Evolutionary conservation across 1,139 yeast genomes (phyloP), one percentile per base, ranked within the genome.

Genomic region (Debaryomyces udenii): DNA sequence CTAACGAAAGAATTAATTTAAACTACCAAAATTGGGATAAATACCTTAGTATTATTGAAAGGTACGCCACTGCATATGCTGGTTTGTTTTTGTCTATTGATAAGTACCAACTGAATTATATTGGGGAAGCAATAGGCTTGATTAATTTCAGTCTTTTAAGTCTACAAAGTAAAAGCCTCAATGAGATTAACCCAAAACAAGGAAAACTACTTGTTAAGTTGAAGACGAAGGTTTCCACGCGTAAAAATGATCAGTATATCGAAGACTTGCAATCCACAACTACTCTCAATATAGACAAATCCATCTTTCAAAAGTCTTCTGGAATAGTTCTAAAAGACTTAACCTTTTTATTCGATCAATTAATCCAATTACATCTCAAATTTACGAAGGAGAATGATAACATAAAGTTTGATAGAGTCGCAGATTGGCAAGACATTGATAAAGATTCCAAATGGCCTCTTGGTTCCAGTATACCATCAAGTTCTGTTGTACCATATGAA

Each of bases 361-460:
- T 73, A 35, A 55, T 73, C 11, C 61, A 53, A 39, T 54, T 69
- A 26, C 72, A 68, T 40, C 52, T 71, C 30, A 71, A 69, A 47
- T 68, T 60, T 36, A 57, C 67, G n/a, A 72, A 70, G 48, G 78
- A 73, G 41, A 74, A 74, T 44, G 64, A 70, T 37, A 69, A 66
- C 43, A 55, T 74, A 33, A 60, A 55, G 23, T 74, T 73, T 46
- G 75, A 74, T 37, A 49, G 53, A 9, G 64, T 73, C 5, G 59
- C 62, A 1, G 61, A 61, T 40, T 71, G 74, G 68, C 61, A 57
- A 36, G 74, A 66, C 35, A 61, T 69, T 2, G 57, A 57, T 20
- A 56, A 58, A 27, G 78, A 72, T 43, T 60, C 70, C 6, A 70
- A 68, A 47, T 74, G 78, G 78, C 79, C 79, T 0, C 48, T 69